Evolutionary conservation across 2,329 filamentous ascomycete genomes (phyloP), one percentile per base, ranked within the genome.

Genomic region (Boeremia lycopersici): DNA sequence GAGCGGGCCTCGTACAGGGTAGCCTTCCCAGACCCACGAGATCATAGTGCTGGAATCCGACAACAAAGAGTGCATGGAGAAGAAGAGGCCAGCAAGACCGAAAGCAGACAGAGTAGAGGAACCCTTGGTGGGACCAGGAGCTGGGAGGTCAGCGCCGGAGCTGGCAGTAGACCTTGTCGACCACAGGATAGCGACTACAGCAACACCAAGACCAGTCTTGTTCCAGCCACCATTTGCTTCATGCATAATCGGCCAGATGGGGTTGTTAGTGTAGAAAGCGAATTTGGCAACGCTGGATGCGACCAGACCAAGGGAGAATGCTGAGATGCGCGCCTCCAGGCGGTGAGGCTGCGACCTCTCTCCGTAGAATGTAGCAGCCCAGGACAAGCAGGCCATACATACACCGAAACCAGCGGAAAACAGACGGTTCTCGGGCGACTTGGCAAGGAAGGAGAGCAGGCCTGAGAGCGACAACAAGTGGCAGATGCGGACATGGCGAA

Each of bases 1-100:
- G 44, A 95, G 85, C 2, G 95, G 95, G 6, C 95, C 95, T 44
- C 89, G 86, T 35, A 98, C 85, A 12, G 95, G 95, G 68, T 90
- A 99, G 6, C 95, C 95, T 65, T 97, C 92, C 95, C 95, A 99
- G 2, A 91, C 91, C 95, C 95, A 99, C 13, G 93, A 83, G 53
- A 98, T 97, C 92, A 99, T 98, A 48, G 95, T 99, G 79, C 95
- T 98, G 0, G 93, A 96, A 73, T 99, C 95, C 0, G 95, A 97
- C 10, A 99, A 83, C 9, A 99, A 81, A 1, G 93, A 97, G 73
- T 98, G 95, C 69, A 98, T 82, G 5, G 85, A 90, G 69, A 99
- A 99, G 70, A 97, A 83, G 7, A 97, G 76, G 28, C 92, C 93
- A 23, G 86, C 92, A 50, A 98, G 76, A 55, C 95, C 91, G 43